A percentile compares a stretch with the other conserved stretches of the same genome.
phyloP scores from a whole-genome alignment of 1,284 basidiomycete genomes.

The Golubevia pallescens region DNA sequence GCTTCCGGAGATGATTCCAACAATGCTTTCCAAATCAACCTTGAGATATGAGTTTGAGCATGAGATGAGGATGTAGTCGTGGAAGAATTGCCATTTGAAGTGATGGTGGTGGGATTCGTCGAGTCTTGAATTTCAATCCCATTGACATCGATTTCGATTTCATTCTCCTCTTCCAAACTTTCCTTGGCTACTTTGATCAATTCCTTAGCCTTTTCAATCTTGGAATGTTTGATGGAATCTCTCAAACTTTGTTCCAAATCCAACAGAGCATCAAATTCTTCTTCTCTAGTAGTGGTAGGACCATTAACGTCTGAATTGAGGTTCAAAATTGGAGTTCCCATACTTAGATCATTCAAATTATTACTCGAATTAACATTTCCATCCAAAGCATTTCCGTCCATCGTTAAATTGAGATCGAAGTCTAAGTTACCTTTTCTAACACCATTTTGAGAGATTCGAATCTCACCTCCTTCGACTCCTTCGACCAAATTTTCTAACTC shows the following conservation, averaged over 20 bases:
- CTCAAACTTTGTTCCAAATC: slow-evolving; percentile 54
- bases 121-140: slow-evolving; percentile 39
- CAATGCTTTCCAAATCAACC: slow-evolving; percentile 58
- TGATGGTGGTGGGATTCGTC: too few species aligned
- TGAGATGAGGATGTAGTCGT: too few species aligned
- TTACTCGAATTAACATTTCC: slow-evolving; percentile 1
- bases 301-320: slow-evolving; percentile 50
- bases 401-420: background rate
- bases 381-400: background rate
- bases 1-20: slow-evolving; percentile 38
- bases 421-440: background rate
- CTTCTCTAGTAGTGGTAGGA: slow-evolving; percentile 44
- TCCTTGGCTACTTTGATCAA: slow-evolving; percentile 29
- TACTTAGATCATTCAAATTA: background rate
- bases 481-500: slow-evolving; percentile 84
- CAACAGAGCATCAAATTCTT: slow-evolving; percentile 43
- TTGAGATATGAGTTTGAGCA: slow-evolving; percentile 21
- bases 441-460: slow-evolving; percentile 7
- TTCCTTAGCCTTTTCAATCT: slow-evolving; percentile 32
- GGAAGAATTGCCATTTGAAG: too few species aligned
- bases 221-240: slow-evolving; percentile 36
- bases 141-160: slow-evolving; percentile 6
- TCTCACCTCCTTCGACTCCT: too few species aligned
- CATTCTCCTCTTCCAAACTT: background rate
- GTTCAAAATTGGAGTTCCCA: background rate